Percentiles rank a stretch among this genome's conserved stretches.
Evolutionary conservation across 202 grass and related monocot species (phyloP).

Genomic region (Zoysia matrella): DNA sequence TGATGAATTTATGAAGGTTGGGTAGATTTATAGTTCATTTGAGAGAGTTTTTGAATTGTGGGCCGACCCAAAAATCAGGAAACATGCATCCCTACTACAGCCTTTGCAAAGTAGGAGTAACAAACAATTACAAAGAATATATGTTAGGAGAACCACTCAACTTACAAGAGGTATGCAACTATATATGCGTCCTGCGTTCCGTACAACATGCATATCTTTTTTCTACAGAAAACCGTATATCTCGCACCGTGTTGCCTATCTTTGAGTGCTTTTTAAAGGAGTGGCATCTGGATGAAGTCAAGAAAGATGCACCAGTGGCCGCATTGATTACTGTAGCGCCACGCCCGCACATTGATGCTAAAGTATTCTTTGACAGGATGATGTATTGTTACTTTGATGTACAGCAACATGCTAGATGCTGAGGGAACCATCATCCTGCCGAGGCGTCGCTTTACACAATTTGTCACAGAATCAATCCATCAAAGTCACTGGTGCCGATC

Average conservation of each 20-base stretch:
- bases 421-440: slow-evolving; percentile 35
- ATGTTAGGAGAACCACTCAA: slow-evolving; percentile 60
- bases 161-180: slow-evolving; percentile 41
- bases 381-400: slow-evolving; percentile 35
- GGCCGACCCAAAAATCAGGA: too few species aligned
- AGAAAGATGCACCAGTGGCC: slow-evolving; percentile 52
- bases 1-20: too few species aligned
- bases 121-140: slow-evolving; percentile 26
- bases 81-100: not conserved
- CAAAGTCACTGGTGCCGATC: slow-evolving; percentile 23
- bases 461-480: slow-evolving; percentile 37
- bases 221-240: not conserved
- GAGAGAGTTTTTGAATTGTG: too few species aligned
- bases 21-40: too few species aligned
- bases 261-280: slow-evolving; percentile 27
- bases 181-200: not conserved
- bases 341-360: slow-evolving; percentile 36
- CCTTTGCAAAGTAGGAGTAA: not conserved
- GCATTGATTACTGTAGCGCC: slow-evolving; percentile 45
- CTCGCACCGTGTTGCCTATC: not conserved
- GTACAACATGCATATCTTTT: slow-evolving; percentile 8
- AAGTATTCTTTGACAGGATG: slow-evolving; percentile 43
- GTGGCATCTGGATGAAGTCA: slow-evolving; percentile 48
- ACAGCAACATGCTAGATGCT: slow-evolving; percentile 44
- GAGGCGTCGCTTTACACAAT: slow-evolving; percentile 22